phyloP scores from a whole-genome alignment of 305 asterid genomes.

The Stenogyne calaminthoides region DNA sequence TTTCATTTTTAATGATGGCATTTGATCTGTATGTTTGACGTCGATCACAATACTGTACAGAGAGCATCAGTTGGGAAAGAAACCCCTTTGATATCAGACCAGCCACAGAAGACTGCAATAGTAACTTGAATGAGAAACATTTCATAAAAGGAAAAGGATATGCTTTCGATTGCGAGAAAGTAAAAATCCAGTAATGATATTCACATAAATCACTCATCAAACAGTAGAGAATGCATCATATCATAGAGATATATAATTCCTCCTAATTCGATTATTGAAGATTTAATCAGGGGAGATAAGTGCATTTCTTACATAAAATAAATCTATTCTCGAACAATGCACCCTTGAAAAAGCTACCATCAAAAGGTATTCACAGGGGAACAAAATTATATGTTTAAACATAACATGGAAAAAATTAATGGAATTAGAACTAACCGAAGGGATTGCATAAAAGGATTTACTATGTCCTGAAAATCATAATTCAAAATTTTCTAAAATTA shows the following conservation, averaged over 20 bases:
- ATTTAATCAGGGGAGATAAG: neutral
- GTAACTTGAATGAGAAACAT: slow-evolving; percentile 28
- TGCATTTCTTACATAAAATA: neutral
- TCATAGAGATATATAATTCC: neutral
- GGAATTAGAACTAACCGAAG: neutral
- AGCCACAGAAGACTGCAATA: slow-evolving; percentile 47
- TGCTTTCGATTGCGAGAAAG: neutral
- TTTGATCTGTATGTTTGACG: slow-evolving; percentile 51
- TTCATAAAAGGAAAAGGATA: neutral
- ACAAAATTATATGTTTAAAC: neutral
- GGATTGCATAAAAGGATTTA: neutral
- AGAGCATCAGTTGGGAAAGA: slow-evolving; percentile 46
- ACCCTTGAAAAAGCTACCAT: neutral
- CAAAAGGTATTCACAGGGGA: slow-evolving; percentile 1
- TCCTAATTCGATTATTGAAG: neutral
- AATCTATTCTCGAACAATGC: neutral
- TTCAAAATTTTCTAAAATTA: neutral
- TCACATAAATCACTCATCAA: slow-evolving; percentile 8
- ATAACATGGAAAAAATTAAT: neutral
- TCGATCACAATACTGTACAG: slow-evolving; percentile 39
- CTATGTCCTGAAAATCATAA: neutral
- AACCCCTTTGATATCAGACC: slow-evolving; percentile 41
- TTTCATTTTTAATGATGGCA: slow-evolving; percentile 95
- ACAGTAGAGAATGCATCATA: slow-evolving; percentile 7
- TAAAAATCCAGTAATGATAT: neutral